Conservation (phyloP, 23 red algal genomes). For the Chondrus crispus region DNA sequence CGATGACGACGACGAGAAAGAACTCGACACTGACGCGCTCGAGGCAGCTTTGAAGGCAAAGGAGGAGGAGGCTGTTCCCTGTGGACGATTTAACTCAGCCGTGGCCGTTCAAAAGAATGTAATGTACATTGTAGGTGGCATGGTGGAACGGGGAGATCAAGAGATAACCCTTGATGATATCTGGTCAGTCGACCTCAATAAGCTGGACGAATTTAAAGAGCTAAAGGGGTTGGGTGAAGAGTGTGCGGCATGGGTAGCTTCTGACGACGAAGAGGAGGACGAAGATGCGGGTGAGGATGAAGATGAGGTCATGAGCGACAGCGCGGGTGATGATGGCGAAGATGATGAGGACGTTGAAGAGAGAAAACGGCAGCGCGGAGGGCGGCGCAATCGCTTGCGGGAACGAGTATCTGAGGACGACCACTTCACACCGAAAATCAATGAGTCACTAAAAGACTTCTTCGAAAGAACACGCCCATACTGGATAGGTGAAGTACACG, state of each 20-base stretch:
- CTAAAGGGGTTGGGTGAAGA: constrained; percentile 51
- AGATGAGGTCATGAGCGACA: constrained; percentile 14
- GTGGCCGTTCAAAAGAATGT: constrained; percentile 59
- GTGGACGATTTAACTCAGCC: constrained; percentile 57
- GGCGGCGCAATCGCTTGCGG: constrained; percentile 22
- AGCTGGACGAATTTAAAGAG: constrained; percentile 50
- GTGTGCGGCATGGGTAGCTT: constrained; percentile 65
- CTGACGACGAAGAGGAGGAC: constrained; percentile 57
- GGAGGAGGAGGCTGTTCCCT: constrained; percentile 34
- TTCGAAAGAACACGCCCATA: constrained; percentile 61
- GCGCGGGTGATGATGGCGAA: constrained; percentile 34
- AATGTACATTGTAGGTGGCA: constrained; percentile 58
- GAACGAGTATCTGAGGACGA: constrained; percentile 47
- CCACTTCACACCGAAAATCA: constrained; percentile 37
- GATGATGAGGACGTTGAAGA: constrained; percentile 22
- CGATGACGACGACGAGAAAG: constrained; percentile 72
- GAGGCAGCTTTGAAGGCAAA: constrained; percentile 44
- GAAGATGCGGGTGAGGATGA: constrained; percentile 34
- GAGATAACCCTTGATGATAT: constrained; percentile 76
- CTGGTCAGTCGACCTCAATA: constrained; percentile 72
- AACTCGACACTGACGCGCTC: constrained; percentile 44
- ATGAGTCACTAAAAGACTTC: constrained; percentile 73
- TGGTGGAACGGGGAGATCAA: constrained; percentile 60
- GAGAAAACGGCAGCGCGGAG: constrained; percentile 20
- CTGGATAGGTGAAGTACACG: constrained; percentile 75